A percentile compares a stretch with the other conserved stretches of the same genome.
These are phyloP conservation scores for Ceratocystis eucalypticola DNA, from an alignment of 2,329 filamentous ascomycete species.

Conservation along the genomic window DNA sequence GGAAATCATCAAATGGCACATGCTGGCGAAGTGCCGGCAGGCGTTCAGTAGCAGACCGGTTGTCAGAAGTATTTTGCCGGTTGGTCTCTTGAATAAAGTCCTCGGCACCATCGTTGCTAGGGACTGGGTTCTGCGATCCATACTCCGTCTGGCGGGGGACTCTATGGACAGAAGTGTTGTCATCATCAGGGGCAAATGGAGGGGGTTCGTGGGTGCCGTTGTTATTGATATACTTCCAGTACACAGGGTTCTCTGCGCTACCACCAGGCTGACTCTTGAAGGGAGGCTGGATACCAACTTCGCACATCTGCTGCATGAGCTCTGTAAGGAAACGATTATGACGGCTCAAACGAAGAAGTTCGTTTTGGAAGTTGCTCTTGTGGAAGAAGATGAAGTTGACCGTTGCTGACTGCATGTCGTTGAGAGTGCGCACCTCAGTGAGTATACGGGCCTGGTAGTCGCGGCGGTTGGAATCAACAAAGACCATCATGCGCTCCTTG, in stretches of 20 bases:
- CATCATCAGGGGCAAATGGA: conserved; percentile 9
- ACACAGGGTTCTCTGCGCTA: conserved; percentile 55
- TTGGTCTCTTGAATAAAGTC: conserved; percentile 4
- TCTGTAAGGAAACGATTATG: conserved; percentile 93
- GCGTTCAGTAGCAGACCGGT: conserved; percentile 15
- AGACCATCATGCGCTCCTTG: conserved; percentile 66
- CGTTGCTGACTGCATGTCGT: conserved; percentile 71
- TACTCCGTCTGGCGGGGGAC: conserved; percentile 5
- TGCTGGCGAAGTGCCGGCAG: conserved; percentile 17
- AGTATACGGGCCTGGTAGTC: conserved; percentile 80
- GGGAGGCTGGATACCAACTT: conserved; percentile 74
- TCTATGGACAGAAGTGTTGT: conserved; percentile 11
- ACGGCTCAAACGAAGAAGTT: conserved; percentile 72
- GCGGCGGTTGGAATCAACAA: conserved; percentile 71
- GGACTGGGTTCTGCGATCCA: background rate
- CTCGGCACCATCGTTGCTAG: background rate
- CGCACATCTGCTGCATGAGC: conserved; percentile 72
- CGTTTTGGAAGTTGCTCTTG: conserved; percentile 94
- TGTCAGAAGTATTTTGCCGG: conserved; percentile 3
- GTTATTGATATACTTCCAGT: conserved; percentile 27
- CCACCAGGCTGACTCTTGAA: conserved; percentile 47
- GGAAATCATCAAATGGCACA: conserved; percentile 29
- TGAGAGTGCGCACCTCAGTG: conserved; percentile 67
- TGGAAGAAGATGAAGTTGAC: conserved; percentile 95
- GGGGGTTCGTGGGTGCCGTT: background rate